phyloP scores from a whole-genome alignment of 192 early-diverging fungal species.

The Spinellus fusiger region DNA sequence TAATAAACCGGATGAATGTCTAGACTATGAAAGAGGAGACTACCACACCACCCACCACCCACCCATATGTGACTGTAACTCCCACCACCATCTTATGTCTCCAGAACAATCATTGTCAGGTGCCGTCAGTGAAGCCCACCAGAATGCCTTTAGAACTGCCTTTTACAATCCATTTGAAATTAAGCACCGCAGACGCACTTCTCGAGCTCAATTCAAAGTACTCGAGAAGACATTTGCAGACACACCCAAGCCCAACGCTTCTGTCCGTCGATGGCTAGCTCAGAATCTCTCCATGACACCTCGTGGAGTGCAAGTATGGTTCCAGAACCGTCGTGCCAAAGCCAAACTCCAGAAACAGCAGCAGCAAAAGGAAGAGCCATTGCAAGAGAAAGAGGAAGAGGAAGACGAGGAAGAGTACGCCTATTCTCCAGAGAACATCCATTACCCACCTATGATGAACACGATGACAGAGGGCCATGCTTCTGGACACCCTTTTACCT shows the following conservation, averaged over 20 bases:
- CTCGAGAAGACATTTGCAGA: constrained; percentile 63
- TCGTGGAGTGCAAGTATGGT: constrained; percentile 78
- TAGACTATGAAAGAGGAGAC: neutral
- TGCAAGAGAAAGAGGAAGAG: neutral
- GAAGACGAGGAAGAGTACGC: neutral
- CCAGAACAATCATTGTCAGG: neutral
- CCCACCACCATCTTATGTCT: neutral
- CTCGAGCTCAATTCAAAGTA: constrained; percentile 62
- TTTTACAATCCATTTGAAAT: constrained; percentile 79
- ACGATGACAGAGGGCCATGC: no score
- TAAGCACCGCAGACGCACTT: constrained; percentile 68
- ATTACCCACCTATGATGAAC: neutral
- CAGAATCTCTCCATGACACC: constrained; percentile 61
- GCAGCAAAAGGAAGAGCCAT: neutral
- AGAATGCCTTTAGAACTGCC: constrained; percentile 44
- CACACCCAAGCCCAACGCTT: constrained; percentile 67
- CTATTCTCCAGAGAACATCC: no score
- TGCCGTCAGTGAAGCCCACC: neutral
- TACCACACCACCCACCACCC: neutral
- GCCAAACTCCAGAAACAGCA: constrained; percentile 40
- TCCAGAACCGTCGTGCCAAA: constrained; percentile 81
- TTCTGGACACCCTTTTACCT: no score
- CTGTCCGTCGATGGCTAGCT: constrained; percentile 54
- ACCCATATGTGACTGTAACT: neutral
- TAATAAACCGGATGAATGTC: neutral